phyloP scores from a whole-genome alignment of 805 yeast genomes.

The Wickerhamomyces canadensis region DNA sequence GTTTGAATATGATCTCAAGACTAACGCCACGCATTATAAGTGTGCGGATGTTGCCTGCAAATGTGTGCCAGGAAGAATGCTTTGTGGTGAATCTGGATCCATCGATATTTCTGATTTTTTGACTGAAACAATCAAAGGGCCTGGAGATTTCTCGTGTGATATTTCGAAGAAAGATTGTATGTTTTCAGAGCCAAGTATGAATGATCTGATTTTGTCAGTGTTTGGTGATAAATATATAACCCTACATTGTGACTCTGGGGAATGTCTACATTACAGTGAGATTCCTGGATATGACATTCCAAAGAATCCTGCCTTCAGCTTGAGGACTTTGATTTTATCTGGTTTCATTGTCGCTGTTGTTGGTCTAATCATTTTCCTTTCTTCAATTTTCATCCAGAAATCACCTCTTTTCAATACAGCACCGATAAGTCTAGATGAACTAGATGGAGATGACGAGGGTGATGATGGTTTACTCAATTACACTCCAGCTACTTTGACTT shows the following conservation, averaged over 20 bases:
- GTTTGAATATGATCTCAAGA: slow-evolving; percentile 53
- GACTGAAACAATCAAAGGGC: slow-evolving; percentile 85
- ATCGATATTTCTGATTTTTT: slow-evolving; percentile 92
- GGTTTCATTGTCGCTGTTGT: slow-evolving; percentile 34
- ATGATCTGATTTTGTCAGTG: slow-evolving; percentile 80
- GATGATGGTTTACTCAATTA: slow-evolving; percentile 44
- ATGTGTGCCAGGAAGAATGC: slow-evolving; percentile 87
- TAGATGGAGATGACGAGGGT: slow-evolving; percentile 28
- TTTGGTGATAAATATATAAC: slow-evolving; percentile 95
- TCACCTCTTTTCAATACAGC: slow-evolving; percentile 53
- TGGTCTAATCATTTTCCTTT: slow-evolving; percentile 32
- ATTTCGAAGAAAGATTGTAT: slow-evolving; percentile 53
- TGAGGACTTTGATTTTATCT: slow-evolving; percentile 42
- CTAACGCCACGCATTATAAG: slow-evolving; percentile 67
- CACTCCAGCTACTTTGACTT: slow-evolving; percentile 67
- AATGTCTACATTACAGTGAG: slow-evolving; percentile 88
- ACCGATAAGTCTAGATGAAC: slow-evolving; percentile 20
- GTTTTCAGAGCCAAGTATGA: slow-evolving; percentile 95
- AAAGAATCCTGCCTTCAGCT: slow-evolving; percentile 33
- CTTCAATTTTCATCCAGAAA: slow-evolving; percentile 44
- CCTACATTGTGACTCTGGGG: slow-evolving; percentile 76
- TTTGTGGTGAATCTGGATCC: slow-evolving; percentile 92
- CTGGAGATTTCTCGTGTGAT: slow-evolving; percentile 88
- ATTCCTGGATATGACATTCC: slow-evolving; percentile 87
- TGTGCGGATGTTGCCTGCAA: slow-evolving; percentile 80